Percentiles rank a stretch among this genome's conserved stretches.
Conservation (phyloP, 495 filamentous ascomycete species). For the Aspergillus haitiensis region DNA sequence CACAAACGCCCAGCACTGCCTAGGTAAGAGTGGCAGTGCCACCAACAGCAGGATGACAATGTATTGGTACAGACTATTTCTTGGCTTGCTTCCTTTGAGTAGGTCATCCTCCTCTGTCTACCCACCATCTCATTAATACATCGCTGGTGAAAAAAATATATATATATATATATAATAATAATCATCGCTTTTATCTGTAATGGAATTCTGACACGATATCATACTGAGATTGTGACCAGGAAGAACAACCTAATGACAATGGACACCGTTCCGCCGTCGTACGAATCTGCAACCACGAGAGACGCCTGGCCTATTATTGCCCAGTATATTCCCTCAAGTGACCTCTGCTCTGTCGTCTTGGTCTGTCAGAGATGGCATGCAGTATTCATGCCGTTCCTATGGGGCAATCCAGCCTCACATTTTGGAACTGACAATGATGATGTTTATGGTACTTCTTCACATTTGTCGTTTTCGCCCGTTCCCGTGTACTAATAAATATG, state of each 20-base stretch:
- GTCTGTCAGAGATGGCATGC: slow-evolving; percentile 60
- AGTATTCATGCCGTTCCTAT: slow-evolving; percentile 61
- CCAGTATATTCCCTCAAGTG: slow-evolving; percentile 57
- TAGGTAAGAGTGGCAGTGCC: slow-evolving; percentile 19
- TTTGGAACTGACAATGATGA: slow-evolving; percentile 64
- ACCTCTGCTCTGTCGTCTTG: slow-evolving; percentile 58
- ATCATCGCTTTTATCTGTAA: not conserved
- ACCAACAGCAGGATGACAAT: slow-evolving; percentile 9
- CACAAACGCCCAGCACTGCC: slow-evolving; percentile 10
- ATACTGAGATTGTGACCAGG: not conserved
- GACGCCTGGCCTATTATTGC: slow-evolving; percentile 64
- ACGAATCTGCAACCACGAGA: slow-evolving; percentile 56
- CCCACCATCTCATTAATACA: not conserved
- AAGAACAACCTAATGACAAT: slow-evolving; percentile 25
- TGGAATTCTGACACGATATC: not conserved
- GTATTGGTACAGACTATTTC: slow-evolving; percentile 9
- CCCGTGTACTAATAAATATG: slow-evolving; percentile 12
- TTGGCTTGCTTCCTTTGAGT: slow-evolving; percentile 1
- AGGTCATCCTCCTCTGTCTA: slow-evolving; percentile 2
- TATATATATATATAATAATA: not conserved
- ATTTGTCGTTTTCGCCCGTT: not conserved
- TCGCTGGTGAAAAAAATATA: not conserved
- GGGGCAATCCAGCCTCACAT: slow-evolving; percentile 66
- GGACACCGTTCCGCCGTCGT: slow-evolving; percentile 60
- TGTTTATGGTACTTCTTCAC: slow-evolving; percentile 51